A percentile compares a stretch with the other conserved stretches of the same genome.
Evolutionary conservation across 164 flowering plant species (phyloP).

Genomic region (Hamamelis virginiana): DNA sequence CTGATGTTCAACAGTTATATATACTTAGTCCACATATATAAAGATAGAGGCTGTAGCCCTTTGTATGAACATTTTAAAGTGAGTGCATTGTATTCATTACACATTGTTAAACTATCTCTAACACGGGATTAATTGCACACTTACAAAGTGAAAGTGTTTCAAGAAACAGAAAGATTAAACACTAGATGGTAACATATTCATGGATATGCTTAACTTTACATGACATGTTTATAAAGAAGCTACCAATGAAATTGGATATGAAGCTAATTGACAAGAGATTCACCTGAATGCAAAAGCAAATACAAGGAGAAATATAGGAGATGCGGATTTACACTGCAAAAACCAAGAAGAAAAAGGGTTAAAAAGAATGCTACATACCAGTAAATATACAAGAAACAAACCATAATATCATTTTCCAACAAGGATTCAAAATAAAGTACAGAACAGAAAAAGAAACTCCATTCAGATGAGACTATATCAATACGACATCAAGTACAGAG

Average conservation of each 20-base stretch:
- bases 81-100: not conserved
- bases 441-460: not conserved
- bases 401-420: constrained; percentile 1
- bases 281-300: constrained; percentile 99
- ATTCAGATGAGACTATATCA: constrained; percentile 7
- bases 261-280: constrained; percentile 16
- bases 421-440: not conserved
- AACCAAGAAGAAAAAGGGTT: constrained; percentile 3
- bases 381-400: not conserved
- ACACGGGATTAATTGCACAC: not conserved
- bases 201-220: not conserved
- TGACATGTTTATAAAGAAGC: not conserved
- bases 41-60: not conserved
- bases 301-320: constrained; percentile 93
- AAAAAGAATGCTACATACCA: not conserved
- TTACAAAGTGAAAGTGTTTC: not conserved
- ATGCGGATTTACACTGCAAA: constrained; percentile 96
- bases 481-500: not conserved
- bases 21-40: not conserved
- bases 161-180: not conserved
- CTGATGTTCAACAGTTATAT: too few species aligned
- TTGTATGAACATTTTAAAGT: constrained; percentile 3
- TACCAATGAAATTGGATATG: not conserved
- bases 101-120: not conserved
- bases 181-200: not conserved